phyloP scores from a whole-genome alignment of 2,329 filamentous ascomycete genomes.

The Beauveria medogensis region DNA sequence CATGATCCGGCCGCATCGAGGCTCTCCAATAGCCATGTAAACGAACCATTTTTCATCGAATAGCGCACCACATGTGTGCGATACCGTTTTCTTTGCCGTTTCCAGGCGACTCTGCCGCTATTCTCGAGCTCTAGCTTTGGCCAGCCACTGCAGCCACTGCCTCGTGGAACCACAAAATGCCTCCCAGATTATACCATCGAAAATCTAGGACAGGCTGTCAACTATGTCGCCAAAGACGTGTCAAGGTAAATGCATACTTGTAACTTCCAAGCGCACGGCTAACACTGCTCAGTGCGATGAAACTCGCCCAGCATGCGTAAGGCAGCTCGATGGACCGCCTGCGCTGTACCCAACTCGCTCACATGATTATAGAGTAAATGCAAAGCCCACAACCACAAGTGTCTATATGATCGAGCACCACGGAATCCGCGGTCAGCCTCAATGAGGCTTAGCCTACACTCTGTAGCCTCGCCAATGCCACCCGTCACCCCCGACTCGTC shows the following conservation, averaged over 20 bases:
- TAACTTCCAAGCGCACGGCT: neutral
- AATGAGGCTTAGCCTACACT: neutral
- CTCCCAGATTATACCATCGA: slow-evolving; percentile 19
- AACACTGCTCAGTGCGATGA: slow-evolving; percentile 16
- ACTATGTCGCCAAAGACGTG: slow-evolving; percentile 19
- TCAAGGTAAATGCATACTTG: slow-evolving; percentile 15
- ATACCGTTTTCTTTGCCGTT: neutral
- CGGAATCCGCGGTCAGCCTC: neutral
- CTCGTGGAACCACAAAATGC: slow-evolving; percentile 11
- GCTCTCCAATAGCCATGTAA: too few species aligned
- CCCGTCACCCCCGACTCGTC: neutral
- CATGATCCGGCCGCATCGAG: neutral
- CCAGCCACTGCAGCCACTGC: neutral
- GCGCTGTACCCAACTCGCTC: neutral
- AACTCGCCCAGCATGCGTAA: slow-evolving; percentile 16
- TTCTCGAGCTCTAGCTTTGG: neutral
- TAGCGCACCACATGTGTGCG: neutral
- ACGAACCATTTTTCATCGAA: neutral
- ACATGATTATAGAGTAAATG: slow-evolving; percentile 15
- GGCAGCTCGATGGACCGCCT: neutral
- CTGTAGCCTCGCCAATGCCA: neutral
- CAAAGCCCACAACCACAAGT: slow-evolving; percentile 15
- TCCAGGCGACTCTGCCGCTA: neutral
- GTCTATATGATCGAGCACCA: slow-evolving; percentile 15
- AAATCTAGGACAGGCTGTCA: slow-evolving; percentile 24